These are phyloP conservation scores for Diaporthe sp. DNA, from an alignment of 2,329 filamentous ascomycete species.

Conservation along the genomic window DNA sequence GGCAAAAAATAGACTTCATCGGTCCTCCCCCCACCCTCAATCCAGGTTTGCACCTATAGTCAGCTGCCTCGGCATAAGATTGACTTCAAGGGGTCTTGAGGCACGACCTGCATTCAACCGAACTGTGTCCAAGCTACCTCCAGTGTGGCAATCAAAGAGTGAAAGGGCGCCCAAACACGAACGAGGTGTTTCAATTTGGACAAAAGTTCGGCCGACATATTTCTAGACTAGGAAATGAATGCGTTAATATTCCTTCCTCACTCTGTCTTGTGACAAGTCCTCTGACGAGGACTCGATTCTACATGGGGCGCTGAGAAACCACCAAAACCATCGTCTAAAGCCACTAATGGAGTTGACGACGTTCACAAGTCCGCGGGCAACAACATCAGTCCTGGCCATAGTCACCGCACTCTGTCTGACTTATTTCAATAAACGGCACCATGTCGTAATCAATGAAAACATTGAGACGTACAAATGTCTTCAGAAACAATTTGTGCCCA, in stretches of 20 bases:
- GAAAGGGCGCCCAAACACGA: neutral
- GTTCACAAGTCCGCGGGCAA: neutral
- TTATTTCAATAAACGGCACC: neutral
- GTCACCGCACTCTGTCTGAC: neutral
- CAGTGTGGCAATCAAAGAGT: too few relatives aligned
- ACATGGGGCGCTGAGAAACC: too few relatives aligned
- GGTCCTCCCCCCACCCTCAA: too few relatives aligned
- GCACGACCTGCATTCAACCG: too few relatives aligned
- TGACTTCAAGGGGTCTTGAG: too few relatives aligned
- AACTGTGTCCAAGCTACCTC: too few relatives aligned
- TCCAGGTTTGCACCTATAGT: too few relatives aligned
- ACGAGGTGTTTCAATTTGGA: neutral
- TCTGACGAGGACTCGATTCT: too few relatives aligned
- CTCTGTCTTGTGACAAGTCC: too few relatives aligned
- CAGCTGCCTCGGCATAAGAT: too few relatives aligned
- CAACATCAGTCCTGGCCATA: neutral
- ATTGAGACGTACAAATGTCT: neutral
- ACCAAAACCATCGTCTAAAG: neutral
- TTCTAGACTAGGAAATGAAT: neutral
- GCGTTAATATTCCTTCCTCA: neutral
- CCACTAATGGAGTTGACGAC: neutral
- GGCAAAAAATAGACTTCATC: too few relatives aligned
- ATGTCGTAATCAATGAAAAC: neutral
- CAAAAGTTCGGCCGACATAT: neutral
- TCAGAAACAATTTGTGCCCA: neutral